A percentile compares a stretch with the other conserved stretches of the same genome.
Conservation (phyloP, 2,329 filamentous ascomycete species). For the Diaporthe vexans region DNA sequence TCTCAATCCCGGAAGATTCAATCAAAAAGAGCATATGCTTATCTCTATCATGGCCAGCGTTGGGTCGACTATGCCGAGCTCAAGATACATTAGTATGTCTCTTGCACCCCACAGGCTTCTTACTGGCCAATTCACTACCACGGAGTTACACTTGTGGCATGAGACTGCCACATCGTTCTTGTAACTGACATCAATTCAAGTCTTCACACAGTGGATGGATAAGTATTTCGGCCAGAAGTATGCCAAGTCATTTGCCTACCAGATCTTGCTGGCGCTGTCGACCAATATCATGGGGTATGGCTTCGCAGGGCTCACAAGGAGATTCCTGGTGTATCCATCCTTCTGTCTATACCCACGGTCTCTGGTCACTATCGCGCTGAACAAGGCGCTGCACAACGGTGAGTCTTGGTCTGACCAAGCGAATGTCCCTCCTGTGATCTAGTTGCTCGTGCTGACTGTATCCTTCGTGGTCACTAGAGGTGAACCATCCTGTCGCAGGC, state of each 20-base stretch:
- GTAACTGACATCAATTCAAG: conserved; percentile 25
- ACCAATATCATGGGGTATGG: conserved; percentile 70
- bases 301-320: conserved; percentile 63
- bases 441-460: neutral
- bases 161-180: too few relatives aligned
- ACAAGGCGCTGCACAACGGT: conserved; percentile 61
- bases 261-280: conserved; percentile 63
- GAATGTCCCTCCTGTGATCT: neutral
- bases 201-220: conserved; percentile 23
- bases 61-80: conserved; percentile 53
- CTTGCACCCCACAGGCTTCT: too few relatives aligned
- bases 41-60: conserved; percentile 74
- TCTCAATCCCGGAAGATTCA: conserved; percentile 70
- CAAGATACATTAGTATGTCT: conserved; percentile 62
- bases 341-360: conserved; percentile 66
- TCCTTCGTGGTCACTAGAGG: neutral
- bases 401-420: neutral
- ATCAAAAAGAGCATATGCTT: conserved; percentile 72
- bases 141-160: too few relatives aligned
- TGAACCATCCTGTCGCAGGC: neutral
- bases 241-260: conserved; percentile 62
- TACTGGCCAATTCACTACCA: too few relatives aligned
- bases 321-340: conserved; percentile 65
- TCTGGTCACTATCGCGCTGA: conserved; percentile 62
- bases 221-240: conserved; percentile 55